Percentiles rank a stretch among this genome's conserved stretches.
Evolutionary conservation across 768 basidiomycete genomes (phyloP).

Genomic region (Collybia sp.): DNA sequence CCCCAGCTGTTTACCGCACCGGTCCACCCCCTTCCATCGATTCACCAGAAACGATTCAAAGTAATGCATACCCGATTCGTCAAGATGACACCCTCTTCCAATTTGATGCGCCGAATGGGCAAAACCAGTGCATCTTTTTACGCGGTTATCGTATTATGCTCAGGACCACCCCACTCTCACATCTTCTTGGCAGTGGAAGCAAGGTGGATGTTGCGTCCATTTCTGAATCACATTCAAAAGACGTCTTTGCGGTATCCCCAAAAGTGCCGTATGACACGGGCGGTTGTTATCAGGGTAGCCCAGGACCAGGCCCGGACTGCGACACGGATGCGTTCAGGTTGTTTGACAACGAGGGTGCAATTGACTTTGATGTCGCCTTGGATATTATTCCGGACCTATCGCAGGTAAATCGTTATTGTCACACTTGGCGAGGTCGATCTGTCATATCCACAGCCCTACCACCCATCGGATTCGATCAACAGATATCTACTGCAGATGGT

Average conservation of each 20-base stretch:
- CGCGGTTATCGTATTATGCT: constrained; percentile 12
- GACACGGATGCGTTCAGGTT: too few species aligned
- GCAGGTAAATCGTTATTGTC: too few species aligned
- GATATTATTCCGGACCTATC: too few species aligned
- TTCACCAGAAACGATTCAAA: constrained; percentile 2
- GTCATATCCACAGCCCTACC: too few species aligned
- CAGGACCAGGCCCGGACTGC: too few species aligned
- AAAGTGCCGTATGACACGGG: too few species aligned
- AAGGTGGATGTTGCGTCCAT: constrained; percentile 7
- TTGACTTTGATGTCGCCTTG: too few species aligned
- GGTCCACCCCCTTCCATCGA: constrained; percentile 7
- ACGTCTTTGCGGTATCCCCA: background rate
- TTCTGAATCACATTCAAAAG: constrained; percentile 5
- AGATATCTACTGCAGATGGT: too few species aligned
- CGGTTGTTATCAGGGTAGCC: too few species aligned
- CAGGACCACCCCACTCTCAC: constrained; percentile 4
- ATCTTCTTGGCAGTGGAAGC: constrained; percentile 1
- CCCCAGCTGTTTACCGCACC: constrained; percentile 7
- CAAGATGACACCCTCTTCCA: constrained; percentile 7
- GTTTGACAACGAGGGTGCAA: too few species aligned
- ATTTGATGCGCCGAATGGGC: constrained; percentile 4
- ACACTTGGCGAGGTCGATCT: too few species aligned
- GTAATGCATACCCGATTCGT: constrained; percentile 1
- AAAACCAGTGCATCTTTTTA: constrained; percentile 10
- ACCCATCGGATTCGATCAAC: too few species aligned